phyloP scores from a whole-genome alignment of 306 rosid genomes.

The Astragalus glycyphyllos region DNA sequence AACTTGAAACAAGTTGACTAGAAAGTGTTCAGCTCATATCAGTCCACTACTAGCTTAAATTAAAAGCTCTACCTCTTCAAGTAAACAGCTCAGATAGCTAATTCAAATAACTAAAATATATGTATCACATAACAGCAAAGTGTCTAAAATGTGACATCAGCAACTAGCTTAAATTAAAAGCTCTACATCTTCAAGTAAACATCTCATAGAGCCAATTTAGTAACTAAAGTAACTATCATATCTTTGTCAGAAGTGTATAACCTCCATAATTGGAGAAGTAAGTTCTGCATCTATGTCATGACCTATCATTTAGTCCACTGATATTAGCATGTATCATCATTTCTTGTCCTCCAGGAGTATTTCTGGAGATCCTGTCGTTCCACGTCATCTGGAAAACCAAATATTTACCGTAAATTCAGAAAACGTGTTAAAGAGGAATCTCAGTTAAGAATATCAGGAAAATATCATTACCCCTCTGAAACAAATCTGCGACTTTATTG shows the following conservation, averaged over 20 bases:
- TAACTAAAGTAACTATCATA: neutral
- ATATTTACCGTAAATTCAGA: slow-evolving; percentile 5
- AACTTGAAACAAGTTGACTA: no score
- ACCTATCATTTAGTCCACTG: slow-evolving; percentile 12
- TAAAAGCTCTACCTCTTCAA: neutral
- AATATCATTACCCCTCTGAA: slow-evolving; percentile 38
- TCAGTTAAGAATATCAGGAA: slow-evolving; percentile 23
- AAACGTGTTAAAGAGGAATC: slow-evolving; percentile 11
- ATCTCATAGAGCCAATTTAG: slow-evolving; percentile 4
- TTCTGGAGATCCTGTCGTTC: slow-evolving; percentile 8
- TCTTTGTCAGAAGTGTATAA: neutral
- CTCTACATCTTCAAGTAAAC: slow-evolving; percentile 23
- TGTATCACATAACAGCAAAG: neutral
- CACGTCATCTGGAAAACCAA: slow-evolving; percentile 39
- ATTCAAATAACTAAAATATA: no score
- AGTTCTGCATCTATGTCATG: neutral
- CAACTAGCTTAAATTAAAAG: slow-evolving; percentile 32
- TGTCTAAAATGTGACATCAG: neutral
- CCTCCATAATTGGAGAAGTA: neutral
- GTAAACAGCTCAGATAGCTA: no score
- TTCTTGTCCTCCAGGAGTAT: slow-evolving; percentile 32
- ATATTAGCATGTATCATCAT: slow-evolving; percentile 29
- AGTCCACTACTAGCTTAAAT: slow-evolving; percentile 29
- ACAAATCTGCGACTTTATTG: slow-evolving; percentile 36
- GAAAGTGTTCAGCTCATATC: slow-evolving; percentile 23